Conservation (phyloP, 2,329 filamentous ascomycete species). For the Sporothrix brunneoviolacea region DNA sequence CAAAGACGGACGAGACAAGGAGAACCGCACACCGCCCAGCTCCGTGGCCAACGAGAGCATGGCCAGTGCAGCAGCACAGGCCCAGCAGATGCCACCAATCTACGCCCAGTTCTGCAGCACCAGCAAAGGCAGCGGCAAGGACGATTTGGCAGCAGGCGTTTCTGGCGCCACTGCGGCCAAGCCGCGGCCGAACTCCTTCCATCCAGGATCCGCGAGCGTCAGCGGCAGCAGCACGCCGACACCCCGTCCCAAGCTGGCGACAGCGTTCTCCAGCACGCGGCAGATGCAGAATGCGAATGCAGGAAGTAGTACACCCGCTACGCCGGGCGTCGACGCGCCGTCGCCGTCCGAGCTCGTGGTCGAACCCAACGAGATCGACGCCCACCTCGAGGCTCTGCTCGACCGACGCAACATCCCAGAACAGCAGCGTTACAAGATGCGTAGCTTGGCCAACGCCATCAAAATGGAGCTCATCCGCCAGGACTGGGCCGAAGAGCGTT, state of each 20-base stretch:
- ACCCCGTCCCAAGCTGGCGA: conserved; percentile 33
- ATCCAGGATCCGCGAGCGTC: conserved; percentile 27
- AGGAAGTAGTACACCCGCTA: conserved; percentile 18
- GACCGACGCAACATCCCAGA: conserved; percentile 90
- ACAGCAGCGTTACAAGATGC: conserved; percentile 91
- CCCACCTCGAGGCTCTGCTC: conserved; percentile 57
- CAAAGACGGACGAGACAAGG: conserved; percentile 59
- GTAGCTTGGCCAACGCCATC: conserved; percentile 77
- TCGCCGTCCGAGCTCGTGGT: conserved; percentile 43
- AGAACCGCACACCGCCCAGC: conserved; percentile 64
- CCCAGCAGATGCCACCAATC: conserved; percentile 57
- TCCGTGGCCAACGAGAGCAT: conserved; percentile 29
- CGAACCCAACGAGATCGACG: conserved; percentile 48
- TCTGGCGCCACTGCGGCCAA: conserved; percentile 24
- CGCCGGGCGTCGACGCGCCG: conserved; percentile 23
- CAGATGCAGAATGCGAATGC: conserved; percentile 33
- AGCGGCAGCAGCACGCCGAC: conserved; percentile 34
- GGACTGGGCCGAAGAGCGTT: conserved; percentile 66
- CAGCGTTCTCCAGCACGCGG: conserved; percentile 32
- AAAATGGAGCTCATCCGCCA: conserved; percentile 95
- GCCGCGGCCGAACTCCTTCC: conserved; percentile 46
- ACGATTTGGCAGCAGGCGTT: conserved; percentile 13
- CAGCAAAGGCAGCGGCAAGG: conserved; percentile 12
- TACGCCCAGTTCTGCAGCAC: conserved; percentile 64
- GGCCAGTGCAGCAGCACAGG: conserved; percentile 28